Base-by-base conservation (phyloP, 768 basidiomycete species). In the Rhizopogon vinicolor region DNA sequence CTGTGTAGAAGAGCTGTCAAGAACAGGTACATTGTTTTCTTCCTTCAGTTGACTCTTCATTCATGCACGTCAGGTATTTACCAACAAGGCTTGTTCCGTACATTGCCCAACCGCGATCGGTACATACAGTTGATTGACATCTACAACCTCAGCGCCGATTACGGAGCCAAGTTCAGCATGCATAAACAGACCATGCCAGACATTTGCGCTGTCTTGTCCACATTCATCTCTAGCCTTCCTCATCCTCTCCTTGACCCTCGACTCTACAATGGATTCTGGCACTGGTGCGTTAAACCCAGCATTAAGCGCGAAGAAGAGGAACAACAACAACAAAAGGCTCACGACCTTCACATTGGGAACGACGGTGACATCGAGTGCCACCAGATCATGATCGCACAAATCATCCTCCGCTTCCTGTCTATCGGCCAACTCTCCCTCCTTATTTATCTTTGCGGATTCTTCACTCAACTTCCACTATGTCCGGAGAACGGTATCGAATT, bases 371-470 rank as follows among this genome's bases (percentile, higher is more conserved):
- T 72, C 25, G 76, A 74, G 56, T 48, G 60, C 7, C 59, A 68
- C 13, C 72, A 73, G 39, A 57, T 82, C 56, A 58, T 60, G 1
- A 68, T 70, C 28, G 79, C 80, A 13, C 78, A 78, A 54, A 68
- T 77, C 60, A 63, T 83, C 50, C 72, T 84, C n/a, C 77, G 77
- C 7, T 72, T 84, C 44, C 72, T 82, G 5, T 77, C 79, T 1
- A 67, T 68, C 1, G 59, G 68, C 12, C 65, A 72, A 51, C 69
- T 78, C 56, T 72, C 72, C 35, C 65, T 80, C 3, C 68, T 82
- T 46, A 62, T 69, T 41, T 79, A 81, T 60, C 71, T 81, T 35
- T 68, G 74, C 52, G 70, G 71, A 5, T 80, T 81, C 63, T 78
- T 81, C 61, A 76, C 77, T 1, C 80, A 83, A 58, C 63, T 81